phyloP scores from a whole-genome alignment of 2,329 filamentous ascomycete genomes.

The Aspergillus fumigatiaffinis region DNA sequence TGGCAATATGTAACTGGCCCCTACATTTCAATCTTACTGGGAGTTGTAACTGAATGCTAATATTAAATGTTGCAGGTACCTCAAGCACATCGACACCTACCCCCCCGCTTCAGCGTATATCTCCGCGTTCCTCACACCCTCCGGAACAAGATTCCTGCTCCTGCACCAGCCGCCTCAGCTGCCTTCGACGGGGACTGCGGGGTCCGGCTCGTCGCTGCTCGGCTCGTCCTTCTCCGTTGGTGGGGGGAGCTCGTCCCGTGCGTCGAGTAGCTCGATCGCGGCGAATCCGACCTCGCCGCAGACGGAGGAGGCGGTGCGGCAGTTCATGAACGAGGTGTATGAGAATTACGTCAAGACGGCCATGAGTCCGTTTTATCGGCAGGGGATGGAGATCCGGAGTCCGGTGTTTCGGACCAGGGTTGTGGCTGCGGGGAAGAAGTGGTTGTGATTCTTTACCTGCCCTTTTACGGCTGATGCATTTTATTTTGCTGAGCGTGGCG shows the following conservation, averaged over 20 bases:
- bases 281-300: constrained; percentile 83
- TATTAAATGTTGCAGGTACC: constrained; percentile 59
- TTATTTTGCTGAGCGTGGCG: constrained; percentile 17
- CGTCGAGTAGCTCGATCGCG: constrained; percentile 66
- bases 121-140: constrained; percentile 88
- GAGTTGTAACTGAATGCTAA: constrained; percentile 1
- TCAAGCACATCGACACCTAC: constrained; percentile 95
- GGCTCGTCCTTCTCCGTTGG: constrained; percentile 21
- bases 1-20: constrained; percentile 65
- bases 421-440: constrained; percentile 85
- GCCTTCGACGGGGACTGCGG: constrained; percentile 34
- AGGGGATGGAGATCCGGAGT: constrained; percentile 80
- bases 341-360: constrained; percentile 95
- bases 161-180: constrained; percentile 71
- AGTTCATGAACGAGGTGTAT: constrained; percentile 93
- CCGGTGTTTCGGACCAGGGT: constrained; percentile 81
- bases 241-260: constrained; percentile 25
- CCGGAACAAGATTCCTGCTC: constrained; percentile 89
- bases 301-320: constrained; percentile 91
- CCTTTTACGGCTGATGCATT: constrained; percentile 2
- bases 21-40: background rate
- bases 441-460: constrained; percentile 54
- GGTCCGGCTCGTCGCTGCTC: constrained; percentile 19
- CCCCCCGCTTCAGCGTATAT: constrained; percentile 80
- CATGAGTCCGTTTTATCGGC: constrained; percentile 93